These are phyloP conservation scores for Aureobasidium sp. DNA, from an alignment of 2,329 filamentous ascomycete species.

Conservation along the genomic window DNA sequence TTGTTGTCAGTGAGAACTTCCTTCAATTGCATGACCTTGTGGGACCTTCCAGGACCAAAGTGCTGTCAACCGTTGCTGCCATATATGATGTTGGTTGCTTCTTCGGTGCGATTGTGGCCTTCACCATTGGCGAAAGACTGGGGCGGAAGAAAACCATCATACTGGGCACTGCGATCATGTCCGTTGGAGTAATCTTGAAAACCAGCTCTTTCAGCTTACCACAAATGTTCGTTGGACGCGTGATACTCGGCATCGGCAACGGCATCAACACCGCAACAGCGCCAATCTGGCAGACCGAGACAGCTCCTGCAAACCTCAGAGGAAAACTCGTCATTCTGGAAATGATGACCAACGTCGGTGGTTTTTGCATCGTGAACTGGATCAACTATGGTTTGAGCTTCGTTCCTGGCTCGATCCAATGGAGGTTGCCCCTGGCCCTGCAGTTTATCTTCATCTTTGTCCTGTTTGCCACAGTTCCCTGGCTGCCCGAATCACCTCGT, in stretches of 20 bases:
- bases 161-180: conserved; percentile 41
- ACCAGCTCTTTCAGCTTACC: conserved; percentile 36
- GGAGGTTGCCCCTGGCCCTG: conserved; percentile 40
- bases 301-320: conserved; percentile 34
- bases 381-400: conserved; percentile 36
- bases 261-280: conserved; percentile 44
- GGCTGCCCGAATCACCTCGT: conserved; percentile 39
- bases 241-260: conserved; percentile 41
- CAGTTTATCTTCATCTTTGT: conserved; percentile 43
- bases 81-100: conserved; percentile 55
- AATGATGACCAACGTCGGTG: conserved; percentile 43
- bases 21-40: conserved; percentile 39
- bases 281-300: conserved; percentile 45
- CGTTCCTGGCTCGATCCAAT: conserved; percentile 32
- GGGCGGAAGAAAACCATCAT: conserved; percentile 42
- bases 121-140: conserved; percentile 39
- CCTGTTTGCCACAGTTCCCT: conserved; percentile 37
- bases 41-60: conserved; percentile 24
- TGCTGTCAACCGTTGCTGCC: conserved; percentile 41
- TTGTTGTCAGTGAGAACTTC: conserved; percentile 46
- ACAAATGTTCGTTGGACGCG: conserved; percentile 43
- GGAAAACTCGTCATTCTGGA: conserved; percentile 28
- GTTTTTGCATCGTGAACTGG: conserved; percentile 43
- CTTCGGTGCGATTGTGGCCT: conserved; percentile 44
- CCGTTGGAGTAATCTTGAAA: conserved; percentile 40